A percentile compares a stretch with the other conserved stretches of the same genome.
Evolutionary conservation across 1,139 yeast species (phyloP).

Genomic region (Diutina mesorugosa): DNA sequence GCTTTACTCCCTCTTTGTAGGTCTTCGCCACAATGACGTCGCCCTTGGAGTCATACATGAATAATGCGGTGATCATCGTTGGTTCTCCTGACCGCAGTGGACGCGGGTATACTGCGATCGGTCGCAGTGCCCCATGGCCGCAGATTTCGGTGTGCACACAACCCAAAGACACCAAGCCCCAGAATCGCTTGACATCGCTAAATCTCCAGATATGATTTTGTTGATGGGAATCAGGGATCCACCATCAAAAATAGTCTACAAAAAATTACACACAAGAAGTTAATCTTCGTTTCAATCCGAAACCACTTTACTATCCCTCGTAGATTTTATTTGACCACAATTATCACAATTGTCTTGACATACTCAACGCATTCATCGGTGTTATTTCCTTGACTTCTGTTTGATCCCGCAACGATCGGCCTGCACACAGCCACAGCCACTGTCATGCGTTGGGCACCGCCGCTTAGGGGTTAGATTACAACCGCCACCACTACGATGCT

Average conservation of each 20-base stretch:
- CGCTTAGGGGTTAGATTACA: not conserved
- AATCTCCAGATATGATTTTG: not conserved
- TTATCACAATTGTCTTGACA: no score
- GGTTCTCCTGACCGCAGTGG: not conserved
- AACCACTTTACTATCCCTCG: no score
- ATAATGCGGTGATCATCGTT: constrained; percentile 65
- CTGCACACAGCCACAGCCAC: not conserved
- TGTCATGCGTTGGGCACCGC: not conserved
- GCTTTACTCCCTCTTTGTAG: constrained; percentile 38
- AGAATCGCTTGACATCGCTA: not conserved
- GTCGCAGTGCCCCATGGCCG: not conserved
- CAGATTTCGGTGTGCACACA: not conserved
- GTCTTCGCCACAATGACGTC: constrained; percentile 74
- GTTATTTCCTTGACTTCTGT: no score
- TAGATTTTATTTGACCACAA: no score
- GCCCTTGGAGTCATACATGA: constrained; percentile 69
- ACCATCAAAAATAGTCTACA: no score
- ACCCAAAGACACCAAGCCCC: not conserved
- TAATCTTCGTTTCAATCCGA: no score
- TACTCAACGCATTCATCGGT: no score
- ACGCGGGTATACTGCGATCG: not conserved
- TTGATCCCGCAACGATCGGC: not conserved
- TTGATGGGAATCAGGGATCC: no score
- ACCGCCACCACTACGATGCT: not conserved
- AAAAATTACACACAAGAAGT: no score